Percentiles rank a stretch among this genome's conserved stretches.
These are phyloP conservation scores for Tilletiopsis washingtonensis DNA, from an alignment of 1,284 basidiomycete genomes.

Conservation along the genomic window DNA sequence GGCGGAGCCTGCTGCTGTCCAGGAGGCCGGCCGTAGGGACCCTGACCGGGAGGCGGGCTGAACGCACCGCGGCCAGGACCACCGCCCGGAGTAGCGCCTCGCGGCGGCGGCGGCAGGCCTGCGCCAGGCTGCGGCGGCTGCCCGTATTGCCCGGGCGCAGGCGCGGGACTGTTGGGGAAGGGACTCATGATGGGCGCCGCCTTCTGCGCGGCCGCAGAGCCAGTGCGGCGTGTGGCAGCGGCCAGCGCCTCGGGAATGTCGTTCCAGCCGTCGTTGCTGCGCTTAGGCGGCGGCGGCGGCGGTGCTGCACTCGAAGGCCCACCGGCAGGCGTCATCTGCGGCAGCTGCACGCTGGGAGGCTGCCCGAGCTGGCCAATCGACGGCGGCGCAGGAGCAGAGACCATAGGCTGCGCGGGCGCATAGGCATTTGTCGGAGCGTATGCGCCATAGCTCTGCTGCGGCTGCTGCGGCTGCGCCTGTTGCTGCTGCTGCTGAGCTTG, in stretches of 20 bases:
- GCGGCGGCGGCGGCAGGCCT: conserved; percentile 38
- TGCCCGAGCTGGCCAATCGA: neutral
- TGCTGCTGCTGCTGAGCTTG: neutral
- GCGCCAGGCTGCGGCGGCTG: conserved; percentile 12
- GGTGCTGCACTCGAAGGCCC: conserved; percentile 32
- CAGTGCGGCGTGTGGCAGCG: conserved; percentile 40
- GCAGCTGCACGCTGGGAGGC: too few relatives aligned
- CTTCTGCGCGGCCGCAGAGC: conserved; percentile 30
- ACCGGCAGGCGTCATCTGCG: too few relatives aligned
- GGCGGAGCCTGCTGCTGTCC: conserved; percentile 6
- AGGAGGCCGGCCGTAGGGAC: conserved; percentile 15
- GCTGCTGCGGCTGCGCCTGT: conserved; percentile 24
- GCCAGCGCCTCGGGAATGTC: conserved; percentile 59
- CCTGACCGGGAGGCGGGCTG: conserved; percentile 30
- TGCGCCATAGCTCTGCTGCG: conserved; percentile 19
- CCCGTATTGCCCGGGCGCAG: conserved; percentile 36
- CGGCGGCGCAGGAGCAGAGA: conserved; percentile 47
- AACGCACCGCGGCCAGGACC: conserved; percentile 49
- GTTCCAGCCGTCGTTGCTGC: conserved; percentile 78
- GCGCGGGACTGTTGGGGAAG: conserved; percentile 63
- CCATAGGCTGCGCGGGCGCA: conserved; percentile 27
- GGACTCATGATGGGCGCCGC: conserved; percentile 63
- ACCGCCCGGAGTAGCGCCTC: conserved; percentile 20
- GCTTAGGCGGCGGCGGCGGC: conserved; percentile 53
- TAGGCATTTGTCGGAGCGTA: conserved; percentile 14